Evolutionary conservation across 1,139 yeast species (phyloP), one percentile per base, ranked within the genome.

Genomic region (Zygosaccharomyces sapae): DNA sequence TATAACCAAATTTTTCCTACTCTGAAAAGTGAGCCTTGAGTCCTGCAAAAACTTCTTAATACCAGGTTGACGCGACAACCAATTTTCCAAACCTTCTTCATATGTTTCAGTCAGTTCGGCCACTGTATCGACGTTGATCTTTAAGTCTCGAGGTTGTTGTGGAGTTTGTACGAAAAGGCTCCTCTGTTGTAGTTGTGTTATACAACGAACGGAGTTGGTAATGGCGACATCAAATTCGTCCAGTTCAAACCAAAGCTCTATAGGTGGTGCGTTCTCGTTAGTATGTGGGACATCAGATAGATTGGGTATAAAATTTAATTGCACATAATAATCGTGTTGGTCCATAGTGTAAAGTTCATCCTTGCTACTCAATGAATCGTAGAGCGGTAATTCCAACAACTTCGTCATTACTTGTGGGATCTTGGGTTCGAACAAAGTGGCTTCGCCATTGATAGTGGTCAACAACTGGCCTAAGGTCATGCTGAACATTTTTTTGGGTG

Each of bases 201-300:
- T 36, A 35, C 59, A 55, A 24, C 62, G 62, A 10, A 54, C 48
- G 1, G 80, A 66, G 18, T 70, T 73, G 30, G 70, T 55, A 38
- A 73, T 72, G 0, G 77, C 74, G 19, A 56, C 65, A 18, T 70
- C 70, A 20, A 62, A 58, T 20, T 71, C 73, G 53, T 74, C 75
- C 43, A 78, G 62, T 42, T 75, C 77, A 43, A 76, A 66, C 78
- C 82, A 77, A 36, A 80, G 63, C 56, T 79, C 83, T 16, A 80
- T 60, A 1, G 83, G 81, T 3, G 84, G 83, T 4, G 55, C 48
- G 43, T 69, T 71, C 41, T 67, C 63, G 22, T 55, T 53, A 13
- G 50, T 52, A 24, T 55, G 45, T 10, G 54, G 34, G 6, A 46
- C 55, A 3, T 52, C 22, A 33, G 55, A 37, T 55, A 59, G 44